Base-by-base conservation (phyloP, 768 basidiomycete genomes). In the Steccherinum ochraceum region DNA sequence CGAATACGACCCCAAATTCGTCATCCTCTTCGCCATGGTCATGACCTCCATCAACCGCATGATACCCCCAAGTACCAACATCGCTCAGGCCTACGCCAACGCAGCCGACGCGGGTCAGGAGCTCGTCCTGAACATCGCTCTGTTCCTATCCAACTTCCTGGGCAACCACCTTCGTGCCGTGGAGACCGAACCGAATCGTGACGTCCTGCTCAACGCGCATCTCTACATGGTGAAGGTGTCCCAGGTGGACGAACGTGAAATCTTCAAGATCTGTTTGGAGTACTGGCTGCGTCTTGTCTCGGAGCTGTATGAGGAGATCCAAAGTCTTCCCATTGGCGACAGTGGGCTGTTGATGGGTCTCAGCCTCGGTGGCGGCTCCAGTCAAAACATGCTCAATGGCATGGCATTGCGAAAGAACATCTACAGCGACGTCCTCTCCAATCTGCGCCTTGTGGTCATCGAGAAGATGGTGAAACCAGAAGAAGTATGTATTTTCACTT, bases 391-490 rank as follows among this genome's bases (percentile, higher is more conserved):
- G 79, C 70, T 90, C 21, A 82, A 80, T 55, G 84, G 86, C 45
- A 83, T 89, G 74, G 80, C 86, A 2, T 65, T 94, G 58, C 74
- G 96, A 59, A 94, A 97, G 77, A 92, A 92, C 65, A 89, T 96
- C 53, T 99, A 98, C 64, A 84, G 85, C 54, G 94, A 98, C 58
- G 93, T 99, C 11, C 73, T 99, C 48, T 93, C 89, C 24, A 96
- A 99, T 66, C 66, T 99, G 59, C 80, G 96, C 41, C 69, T 97
- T 53, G 95, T 98, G 42, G 93, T 99, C 62, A 95, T 98, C 59
- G 95, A 97, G 70, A 81, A 91, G 61, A 99, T 99, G 96, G 96
- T 97, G 57, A 99, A 98, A 67, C 96, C 96, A 3, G 96, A 99
- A 68, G 96, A 99, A 80, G 95, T 93, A 53, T 39, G 78, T 24